Conservation (phyloP, 2,329 filamentous ascomycete species). For the Pseudogymnoascus sp. region DNA sequence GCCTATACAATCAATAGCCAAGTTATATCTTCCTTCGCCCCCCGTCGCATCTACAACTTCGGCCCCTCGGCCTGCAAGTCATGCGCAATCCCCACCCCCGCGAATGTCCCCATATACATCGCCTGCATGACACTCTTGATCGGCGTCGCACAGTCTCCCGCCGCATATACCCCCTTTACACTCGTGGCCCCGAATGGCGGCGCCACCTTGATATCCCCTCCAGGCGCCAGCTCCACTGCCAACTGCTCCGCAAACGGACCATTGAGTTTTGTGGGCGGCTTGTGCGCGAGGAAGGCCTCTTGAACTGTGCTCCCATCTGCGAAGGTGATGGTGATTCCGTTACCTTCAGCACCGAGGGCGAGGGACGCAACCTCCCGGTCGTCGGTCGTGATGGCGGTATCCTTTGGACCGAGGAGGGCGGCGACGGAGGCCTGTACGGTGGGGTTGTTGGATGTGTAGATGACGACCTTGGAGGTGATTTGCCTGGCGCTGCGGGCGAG, state of each 20-base stretch:
- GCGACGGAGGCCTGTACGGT: not conserved
- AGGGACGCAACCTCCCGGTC: not conserved
- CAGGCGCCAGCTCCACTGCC: not conserved
- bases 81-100: slow-evolving; percentile 4
- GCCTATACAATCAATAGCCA: not conserved
- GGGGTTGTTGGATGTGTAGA: slow-evolving; percentile 43
- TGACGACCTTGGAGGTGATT: slow-evolving; percentile 37
- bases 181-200: slow-evolving; percentile 41
- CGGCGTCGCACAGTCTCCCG: slow-evolving; percentile 37
- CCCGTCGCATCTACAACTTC: not conserved
- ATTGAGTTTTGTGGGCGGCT: not conserved
- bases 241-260: not conserved
- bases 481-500: slow-evolving; percentile 37
- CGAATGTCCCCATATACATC: slow-evolving; percentile 9
- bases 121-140: slow-evolving; percentile 16
- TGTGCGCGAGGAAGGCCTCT: not conserved
- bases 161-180: slow-evolving; percentile 45
- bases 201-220: slow-evolving; percentile 34
- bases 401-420: not conserved
- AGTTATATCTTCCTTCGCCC: not conserved
- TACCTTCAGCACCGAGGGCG: not conserved
- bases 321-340: not conserved
- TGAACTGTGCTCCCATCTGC: not conserved
- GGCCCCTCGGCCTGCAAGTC: not conserved
- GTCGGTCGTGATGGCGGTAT: not conserved